These are phyloP conservation scores for Citrus inodora DNA, from an alignment of 345 rosid species.

Conservation along the genomic window DNA sequence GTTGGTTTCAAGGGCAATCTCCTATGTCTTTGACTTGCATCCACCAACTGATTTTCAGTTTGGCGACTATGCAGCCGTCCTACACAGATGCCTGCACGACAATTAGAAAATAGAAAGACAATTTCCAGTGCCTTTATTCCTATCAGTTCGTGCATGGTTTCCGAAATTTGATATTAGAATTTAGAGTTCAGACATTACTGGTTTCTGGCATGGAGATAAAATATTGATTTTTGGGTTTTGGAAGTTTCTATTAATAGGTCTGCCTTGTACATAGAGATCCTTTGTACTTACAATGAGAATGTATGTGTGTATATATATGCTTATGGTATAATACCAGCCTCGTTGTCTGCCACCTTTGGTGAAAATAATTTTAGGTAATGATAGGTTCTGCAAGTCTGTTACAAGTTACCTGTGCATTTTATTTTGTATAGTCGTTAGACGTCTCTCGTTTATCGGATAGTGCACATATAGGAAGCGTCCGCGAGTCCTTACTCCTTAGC, in stretches of 20 bases:
- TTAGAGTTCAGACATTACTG: background rate
- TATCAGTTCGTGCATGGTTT: background rate
- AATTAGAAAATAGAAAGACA: background rate
- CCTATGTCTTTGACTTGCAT: slow-evolving; percentile 62
- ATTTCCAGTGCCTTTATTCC: background rate
- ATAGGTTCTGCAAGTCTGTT: no score
- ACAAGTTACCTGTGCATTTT: no score
- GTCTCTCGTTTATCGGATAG: no score
- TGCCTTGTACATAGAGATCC: background rate
- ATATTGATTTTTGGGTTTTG: background rate
- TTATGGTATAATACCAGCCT: background rate
- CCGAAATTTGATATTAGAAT: background rate
- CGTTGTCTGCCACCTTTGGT: no score
- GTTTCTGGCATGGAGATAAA: background rate
- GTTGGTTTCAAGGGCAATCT: slow-evolving; percentile 55
- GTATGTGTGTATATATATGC: no score
- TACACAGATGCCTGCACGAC: slow-evolving; percentile 33
- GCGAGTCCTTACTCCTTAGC: no score
- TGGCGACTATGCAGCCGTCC: slow-evolving; percentile 38
- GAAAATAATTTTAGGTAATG: no score
- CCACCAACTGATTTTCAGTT: slow-evolving; percentile 58
- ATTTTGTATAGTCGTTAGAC: no score
- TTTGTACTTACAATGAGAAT: background rate
- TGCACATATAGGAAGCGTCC: no score
- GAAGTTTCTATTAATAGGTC: background rate